Evolutionary conservation across 23 red algal species (phyloP), one percentile per base, ranked within the genome.

Genomic region (Gracilaria gracilis): DNA sequence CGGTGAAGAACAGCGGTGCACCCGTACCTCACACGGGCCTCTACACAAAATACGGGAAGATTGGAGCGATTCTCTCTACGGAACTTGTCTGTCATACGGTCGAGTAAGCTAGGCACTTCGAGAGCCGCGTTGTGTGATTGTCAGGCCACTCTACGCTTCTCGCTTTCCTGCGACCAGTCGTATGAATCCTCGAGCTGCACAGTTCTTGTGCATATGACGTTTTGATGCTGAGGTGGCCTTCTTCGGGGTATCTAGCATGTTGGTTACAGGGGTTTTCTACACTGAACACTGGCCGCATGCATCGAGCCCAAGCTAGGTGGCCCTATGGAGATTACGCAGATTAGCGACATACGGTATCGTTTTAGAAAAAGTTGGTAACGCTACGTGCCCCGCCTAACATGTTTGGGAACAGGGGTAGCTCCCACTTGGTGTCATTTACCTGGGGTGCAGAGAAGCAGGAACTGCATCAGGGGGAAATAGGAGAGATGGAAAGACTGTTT

Each of bases 11-110:
- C 97, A 98, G 78, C 83, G 97, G 21, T 95, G 93, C 81, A 98
- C 97, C 14, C 90, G 97, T n/a, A 98, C 97, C 0, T 94, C 89
- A 70, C 97, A 98, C 57, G 97, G 97, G 5, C 97, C 97, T 16
- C 75, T 98, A n/a, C 93, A 95, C 49, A 98, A 98, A 61, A 96
- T 98, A 57, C 90, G 97, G 38, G 97, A 98, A 32, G 97, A 98
- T 69, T 98, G 97, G 97, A 92, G 93, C 25, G 97, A 98, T 54
- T 88, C 80, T 31, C 71, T 98, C 14, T 98, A 95, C 83, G 88
- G 96, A 32, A 95, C 89, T 49, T 88, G 89, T 61, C 75, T 95
- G 7, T 94, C 93, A n/a, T 93, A 88, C 79, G 97, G 97, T 35
- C 89, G 97, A 58, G 90, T 98, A 21, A 85, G 93, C 67, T 98